phyloP scores from a whole-genome alignment of 2,329 filamentous ascomycete species.

The Pleurostoma richardsiae region DNA sequence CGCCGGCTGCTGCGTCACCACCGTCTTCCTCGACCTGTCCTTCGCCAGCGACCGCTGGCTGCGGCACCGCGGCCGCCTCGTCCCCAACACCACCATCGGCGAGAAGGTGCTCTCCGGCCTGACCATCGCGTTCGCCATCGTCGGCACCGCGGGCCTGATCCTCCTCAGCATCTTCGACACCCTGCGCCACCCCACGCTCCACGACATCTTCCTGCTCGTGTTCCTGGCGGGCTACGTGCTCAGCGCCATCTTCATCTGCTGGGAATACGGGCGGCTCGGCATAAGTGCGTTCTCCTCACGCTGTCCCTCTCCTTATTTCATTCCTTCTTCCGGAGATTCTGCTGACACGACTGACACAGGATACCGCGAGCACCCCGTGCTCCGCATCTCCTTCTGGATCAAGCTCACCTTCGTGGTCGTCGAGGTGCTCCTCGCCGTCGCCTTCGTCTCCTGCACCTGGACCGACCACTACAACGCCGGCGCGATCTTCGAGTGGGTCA shows the following conservation, averaged over 20 bases:
- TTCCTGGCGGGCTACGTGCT: slow-evolving; percentile 86
- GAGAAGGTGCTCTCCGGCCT: slow-evolving; percentile 60
- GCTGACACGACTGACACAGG: slow-evolving; percentile 28
- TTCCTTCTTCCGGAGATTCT: too few species aligned
- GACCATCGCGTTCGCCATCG: slow-evolving; percentile 62
- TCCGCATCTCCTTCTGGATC: slow-evolving; percentile 78
- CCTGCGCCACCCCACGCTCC: slow-evolving; percentile 56
- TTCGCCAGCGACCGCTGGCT: slow-evolving; percentile 82
- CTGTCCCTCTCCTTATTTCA: background rate
- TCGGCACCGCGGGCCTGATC: slow-evolving; percentile 76
- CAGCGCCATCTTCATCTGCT: slow-evolving; percentile 82
- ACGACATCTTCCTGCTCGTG: slow-evolving; percentile 71
- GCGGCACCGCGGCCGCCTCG: slow-evolving; percentile 73
- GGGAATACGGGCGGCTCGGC: slow-evolving; percentile 83
- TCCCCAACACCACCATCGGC: slow-evolving; percentile 59
- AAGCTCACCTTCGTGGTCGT: slow-evolving; percentile 82
- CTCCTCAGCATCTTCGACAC: slow-evolving; percentile 85
- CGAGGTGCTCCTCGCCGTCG: slow-evolving; percentile 68
- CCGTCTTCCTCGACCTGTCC: slow-evolving; percentile 73
- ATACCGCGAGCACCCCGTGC: slow-evolving; percentile 68
- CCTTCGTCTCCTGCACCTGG: slow-evolving; percentile 59
- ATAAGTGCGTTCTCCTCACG: slow-evolving; percentile 44
- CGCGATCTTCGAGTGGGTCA: slow-evolving; percentile 73
- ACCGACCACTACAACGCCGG: slow-evolving; percentile 54
- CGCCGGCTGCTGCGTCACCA: slow-evolving; percentile 63